A percentile compares a stretch with the other conserved stretches of the same genome.
Evolutionary conservation across 108 stramenopile species (phyloP).

Genomic region (Nitzschia sp.): DNA sequence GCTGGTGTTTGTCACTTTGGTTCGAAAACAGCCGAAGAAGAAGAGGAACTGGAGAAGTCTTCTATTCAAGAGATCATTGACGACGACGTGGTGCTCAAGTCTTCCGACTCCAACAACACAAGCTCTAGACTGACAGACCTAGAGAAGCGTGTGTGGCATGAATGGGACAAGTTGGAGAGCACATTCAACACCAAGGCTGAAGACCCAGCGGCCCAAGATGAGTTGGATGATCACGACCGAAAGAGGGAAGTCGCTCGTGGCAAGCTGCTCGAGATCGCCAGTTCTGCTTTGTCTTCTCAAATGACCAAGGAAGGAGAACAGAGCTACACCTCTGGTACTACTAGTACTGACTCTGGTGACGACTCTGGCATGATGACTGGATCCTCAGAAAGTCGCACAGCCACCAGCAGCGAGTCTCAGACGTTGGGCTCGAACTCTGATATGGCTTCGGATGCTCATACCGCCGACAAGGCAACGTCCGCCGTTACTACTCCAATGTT

Average conservation of each 20-base stretch:
- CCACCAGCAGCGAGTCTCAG: slow-evolving; percentile 10
- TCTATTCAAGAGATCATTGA: slow-evolving; percentile 9
- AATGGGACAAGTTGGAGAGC: slow-evolving; percentile 33
- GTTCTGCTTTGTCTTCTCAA: slow-evolving; percentile 26
- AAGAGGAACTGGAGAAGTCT: background rate
- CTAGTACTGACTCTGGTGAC: slow-evolving; percentile 8
- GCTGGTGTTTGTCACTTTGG: slow-evolving; percentile 20
- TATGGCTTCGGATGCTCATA: background rate
- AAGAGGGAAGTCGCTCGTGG: slow-evolving; percentile 31
- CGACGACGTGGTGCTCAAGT: background rate
- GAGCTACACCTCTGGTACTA: slow-evolving; percentile 15
- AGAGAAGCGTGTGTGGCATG: slow-evolving; percentile 39
- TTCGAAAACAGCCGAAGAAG: slow-evolving; percentile 12
- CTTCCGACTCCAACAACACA: slow-evolving; percentile 20
- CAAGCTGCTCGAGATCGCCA: slow-evolving; percentile 33
- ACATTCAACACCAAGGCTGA: slow-evolving; percentile 4
- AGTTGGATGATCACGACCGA: slow-evolving; percentile 17
- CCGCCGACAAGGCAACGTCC: background rate
- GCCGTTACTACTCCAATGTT: slow-evolving; percentile 31
- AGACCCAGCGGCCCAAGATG: background rate
- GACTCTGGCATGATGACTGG: slow-evolving; percentile 23
- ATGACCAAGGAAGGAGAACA: slow-evolving; percentile 19
- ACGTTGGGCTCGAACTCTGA: slow-evolving; percentile 7
- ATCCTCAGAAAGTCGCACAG: slow-evolving; percentile 13
- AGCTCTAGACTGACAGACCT: slow-evolving; percentile 21